These are phyloP conservation scores for Silene coronaria DNA, from an alignment of 179 eudicot species.

Conservation along the genomic window DNA sequence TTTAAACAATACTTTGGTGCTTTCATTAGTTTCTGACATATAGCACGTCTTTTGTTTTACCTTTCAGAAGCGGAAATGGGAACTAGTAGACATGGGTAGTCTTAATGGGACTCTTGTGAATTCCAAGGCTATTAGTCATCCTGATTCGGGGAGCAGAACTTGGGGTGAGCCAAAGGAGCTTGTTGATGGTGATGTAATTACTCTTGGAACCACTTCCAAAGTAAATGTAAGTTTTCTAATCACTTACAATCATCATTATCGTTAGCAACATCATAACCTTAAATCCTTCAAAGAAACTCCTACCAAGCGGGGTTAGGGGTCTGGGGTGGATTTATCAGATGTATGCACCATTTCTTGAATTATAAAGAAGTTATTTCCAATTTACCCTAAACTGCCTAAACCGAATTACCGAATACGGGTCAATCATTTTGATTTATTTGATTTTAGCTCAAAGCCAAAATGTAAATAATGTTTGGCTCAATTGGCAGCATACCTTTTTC, in stretches of 20 bases:
- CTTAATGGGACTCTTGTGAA: slow-evolving; percentile 90
- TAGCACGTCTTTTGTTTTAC: background rate
- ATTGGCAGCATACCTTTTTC: background rate
- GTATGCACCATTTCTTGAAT: slow-evolving; percentile 3
- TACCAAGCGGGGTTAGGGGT: background rate
- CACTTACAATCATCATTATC: background rate
- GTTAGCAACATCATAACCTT: background rate
- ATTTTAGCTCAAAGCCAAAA: background rate
- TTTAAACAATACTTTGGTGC: background rate
- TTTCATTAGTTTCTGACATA: slow-evolving; percentile 10
- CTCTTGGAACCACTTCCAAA: slow-evolving; percentile 85
- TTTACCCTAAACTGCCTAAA: background rate
- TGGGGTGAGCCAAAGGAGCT: slow-evolving; percentile 91
- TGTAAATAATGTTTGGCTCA: background rate
- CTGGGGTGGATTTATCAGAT: background rate
- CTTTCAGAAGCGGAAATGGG: slow-evolving; percentile 85
- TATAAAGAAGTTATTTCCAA: background rate
- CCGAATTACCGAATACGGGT: background rate
- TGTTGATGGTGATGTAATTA: slow-evolving; percentile 66
- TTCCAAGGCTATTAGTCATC: slow-evolving; percentile 58
- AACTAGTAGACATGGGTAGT: slow-evolving; percentile 96
- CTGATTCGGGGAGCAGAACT: slow-evolving; percentile 69
- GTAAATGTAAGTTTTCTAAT: slow-evolving; percentile 48
- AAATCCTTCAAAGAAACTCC: background rate
- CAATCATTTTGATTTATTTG: background rate